Percentiles rank a stretch among this genome's conserved stretches.
phyloP scores from a whole-genome alignment of 1,139 yeast species.

The Suhomyces kunorum region DNA sequence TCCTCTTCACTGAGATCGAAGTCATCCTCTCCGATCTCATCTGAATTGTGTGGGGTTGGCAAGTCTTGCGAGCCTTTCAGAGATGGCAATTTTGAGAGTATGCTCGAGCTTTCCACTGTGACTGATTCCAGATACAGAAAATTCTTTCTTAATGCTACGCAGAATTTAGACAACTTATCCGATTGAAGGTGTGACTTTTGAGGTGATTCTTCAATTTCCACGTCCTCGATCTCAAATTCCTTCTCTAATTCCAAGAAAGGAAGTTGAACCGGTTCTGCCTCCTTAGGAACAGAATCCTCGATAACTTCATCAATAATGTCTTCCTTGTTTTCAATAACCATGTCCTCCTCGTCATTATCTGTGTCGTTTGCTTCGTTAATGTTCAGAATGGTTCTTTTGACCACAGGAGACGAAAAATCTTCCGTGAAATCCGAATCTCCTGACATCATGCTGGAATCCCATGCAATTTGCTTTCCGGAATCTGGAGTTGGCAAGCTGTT shows the following conservation, averaged over 20 bases:
- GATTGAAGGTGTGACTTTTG: conserved; percentile 22
- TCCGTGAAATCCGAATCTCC: conserved; percentile 42
- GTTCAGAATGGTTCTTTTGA: conserved; percentile 3
- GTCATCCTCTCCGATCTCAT: conserved; percentile 14
- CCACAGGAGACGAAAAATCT: conserved; percentile 35
- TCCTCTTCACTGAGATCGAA: conserved; percentile 19
- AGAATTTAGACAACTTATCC: conserved; percentile 17
- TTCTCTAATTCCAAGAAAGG: conserved; percentile 21
- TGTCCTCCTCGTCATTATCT: conserved; percentile 19
- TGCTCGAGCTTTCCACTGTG: conserved; percentile 1
- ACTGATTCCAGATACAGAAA: conserved; percentile 24
- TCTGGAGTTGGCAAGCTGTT: conserved; percentile 13
- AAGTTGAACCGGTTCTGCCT: background rate
- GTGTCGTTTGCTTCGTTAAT: conserved; percentile 16
- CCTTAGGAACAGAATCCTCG: conserved; percentile 5
- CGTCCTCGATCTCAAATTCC: conserved; percentile 24
- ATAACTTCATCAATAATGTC: background rate
- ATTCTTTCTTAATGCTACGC: conserved; percentile 27
- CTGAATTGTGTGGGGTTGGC: conserved; percentile 10
- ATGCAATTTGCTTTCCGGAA: conserved; percentile 12
- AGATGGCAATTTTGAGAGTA: background rate
- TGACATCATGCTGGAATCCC: conserved; percentile 26
- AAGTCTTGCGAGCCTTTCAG: conserved; percentile 2
- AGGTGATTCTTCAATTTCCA: conserved; percentile 48
- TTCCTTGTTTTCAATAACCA: background rate